A percentile compares a stretch with the other conserved stretches of the same genome.
Evolutionary conservation across 768 basidiomycete genomes (phyloP).

Genomic region (Kondoa subrosea): DNA sequence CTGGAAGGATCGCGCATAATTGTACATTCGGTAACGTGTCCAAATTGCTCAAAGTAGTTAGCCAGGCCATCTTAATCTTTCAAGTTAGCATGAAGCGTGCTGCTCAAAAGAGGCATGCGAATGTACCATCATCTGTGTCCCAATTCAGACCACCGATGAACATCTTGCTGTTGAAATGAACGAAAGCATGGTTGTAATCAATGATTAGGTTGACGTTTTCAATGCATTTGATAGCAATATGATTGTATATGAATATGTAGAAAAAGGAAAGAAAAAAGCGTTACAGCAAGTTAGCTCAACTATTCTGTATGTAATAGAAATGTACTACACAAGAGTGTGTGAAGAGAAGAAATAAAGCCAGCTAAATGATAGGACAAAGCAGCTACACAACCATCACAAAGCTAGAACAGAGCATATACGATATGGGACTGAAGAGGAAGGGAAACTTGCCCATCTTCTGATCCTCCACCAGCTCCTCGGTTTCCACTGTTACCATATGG

Average conservation of each 20-base stretch:
- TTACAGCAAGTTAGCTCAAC: background rate
- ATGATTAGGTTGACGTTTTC: background rate
- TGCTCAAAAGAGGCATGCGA: constrained; percentile 21
- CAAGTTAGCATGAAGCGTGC: constrained; percentile 6
- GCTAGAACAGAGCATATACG: background rate
- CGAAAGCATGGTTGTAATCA: background rate
- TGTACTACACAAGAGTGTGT: background rate
- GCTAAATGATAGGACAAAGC: background rate
- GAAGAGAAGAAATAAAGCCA: background rate
- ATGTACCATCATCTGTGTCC: constrained; percentile 96
- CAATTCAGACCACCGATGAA: constrained; percentile 99
- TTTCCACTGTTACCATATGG: background rate
- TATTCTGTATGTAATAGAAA: background rate
- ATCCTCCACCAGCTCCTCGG: background rate
- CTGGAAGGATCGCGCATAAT: constrained; percentile 88
- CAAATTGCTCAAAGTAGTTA: constrained; percentile 87
- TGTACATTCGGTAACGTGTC: constrained; percentile 89
- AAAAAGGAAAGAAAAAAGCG: background rate
- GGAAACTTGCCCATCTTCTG: constrained; percentile 8
- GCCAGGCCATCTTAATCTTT: constrained; percentile 34
- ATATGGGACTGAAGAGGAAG: background rate
- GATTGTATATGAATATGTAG: background rate
- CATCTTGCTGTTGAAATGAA: constrained; percentile 71
- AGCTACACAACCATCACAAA: background rate
- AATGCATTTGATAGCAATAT: background rate